Base-by-base conservation (phyloP, 306 rosid species). In the Ziziphus jujuba region DNA sequence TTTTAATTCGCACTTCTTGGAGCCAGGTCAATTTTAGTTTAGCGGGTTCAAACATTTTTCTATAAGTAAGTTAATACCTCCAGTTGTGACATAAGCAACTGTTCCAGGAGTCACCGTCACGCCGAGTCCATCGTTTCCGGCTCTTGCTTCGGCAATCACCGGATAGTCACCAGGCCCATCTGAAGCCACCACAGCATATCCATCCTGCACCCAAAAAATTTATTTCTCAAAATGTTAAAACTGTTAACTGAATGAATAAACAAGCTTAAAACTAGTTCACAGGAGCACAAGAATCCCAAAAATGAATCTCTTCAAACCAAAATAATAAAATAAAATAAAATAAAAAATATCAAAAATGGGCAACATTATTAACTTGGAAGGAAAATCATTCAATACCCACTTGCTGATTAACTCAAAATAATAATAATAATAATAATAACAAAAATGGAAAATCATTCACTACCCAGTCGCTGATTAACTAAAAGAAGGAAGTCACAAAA, bases 81-180 rank as follows among this genome's bases (percentile, higher is more conserved):
- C 97, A 20, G 98, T 92, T 2, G 97, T 86, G 17, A 90, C 87
- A 65, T 92, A 92, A 1, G 95, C 98, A 38, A 92, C 89, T 31
- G 90, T 88, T 60, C 96, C 90, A 56, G 88, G 76, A 20, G 84
- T 74, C 52, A 92, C 70, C 17, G 79, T 74, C 47, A 86, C 75
- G 51, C 87, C 89, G 45, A 87, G 70, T 33, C 83, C 96, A 69
- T 90, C 91, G 21, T 86, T 57, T 5, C 98, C 96, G 25, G 97
- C 97, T 83, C 98, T 84, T 3, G 90, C 79, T 69, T 90, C 97
- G 25, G 84, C 77, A 57, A 87, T 79, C 9, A 92, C 93, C 0
- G 90, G 85, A 60, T 90, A 90, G 23, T 81, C 93, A 33, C 98
- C 93, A 0, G 98, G 93, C 43, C 98, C 97, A 66, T 92, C 98